Conservation (phyloP, 768 basidiomycete genomes). For the Nidularia pulvinata region DNA sequence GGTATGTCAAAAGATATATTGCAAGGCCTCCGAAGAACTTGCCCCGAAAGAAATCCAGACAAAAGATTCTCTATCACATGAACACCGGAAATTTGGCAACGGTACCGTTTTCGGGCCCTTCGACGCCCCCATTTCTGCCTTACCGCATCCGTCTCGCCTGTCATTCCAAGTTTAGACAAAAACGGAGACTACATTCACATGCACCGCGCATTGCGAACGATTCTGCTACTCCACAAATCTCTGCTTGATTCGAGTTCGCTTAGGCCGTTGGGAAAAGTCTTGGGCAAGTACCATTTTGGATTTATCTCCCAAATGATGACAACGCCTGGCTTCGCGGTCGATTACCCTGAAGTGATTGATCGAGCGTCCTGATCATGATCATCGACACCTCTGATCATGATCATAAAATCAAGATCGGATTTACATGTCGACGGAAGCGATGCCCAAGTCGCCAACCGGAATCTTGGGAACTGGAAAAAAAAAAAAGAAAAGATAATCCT, state of each 20-base stretch:
- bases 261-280: no score
- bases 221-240: no score
- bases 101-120: no score
- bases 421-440: constrained; percentile 4
- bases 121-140: no score
- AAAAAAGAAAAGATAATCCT: neutral
- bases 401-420: constrained; percentile 21
- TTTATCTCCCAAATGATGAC: neutral
- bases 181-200: neutral
- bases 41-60: no score
- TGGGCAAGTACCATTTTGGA: neutral
- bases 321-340: neutral
- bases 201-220: no score
- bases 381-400: constrained; percentile 29
- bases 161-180: constrained; percentile 1
- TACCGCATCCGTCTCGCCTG: no score
- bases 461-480: neutral
- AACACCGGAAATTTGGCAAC: no score
- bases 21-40: no score
- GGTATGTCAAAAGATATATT: no score
- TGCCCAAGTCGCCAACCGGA: neutral
- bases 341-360: constrained; percentile 4
- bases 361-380: constrained; percentile 17
- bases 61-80: no score
- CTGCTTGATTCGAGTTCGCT: no score